Evolutionary conservation across 2,329 filamentous ascomycete genomes (phyloP).

Genomic region (Claviceps africana): DNA sequence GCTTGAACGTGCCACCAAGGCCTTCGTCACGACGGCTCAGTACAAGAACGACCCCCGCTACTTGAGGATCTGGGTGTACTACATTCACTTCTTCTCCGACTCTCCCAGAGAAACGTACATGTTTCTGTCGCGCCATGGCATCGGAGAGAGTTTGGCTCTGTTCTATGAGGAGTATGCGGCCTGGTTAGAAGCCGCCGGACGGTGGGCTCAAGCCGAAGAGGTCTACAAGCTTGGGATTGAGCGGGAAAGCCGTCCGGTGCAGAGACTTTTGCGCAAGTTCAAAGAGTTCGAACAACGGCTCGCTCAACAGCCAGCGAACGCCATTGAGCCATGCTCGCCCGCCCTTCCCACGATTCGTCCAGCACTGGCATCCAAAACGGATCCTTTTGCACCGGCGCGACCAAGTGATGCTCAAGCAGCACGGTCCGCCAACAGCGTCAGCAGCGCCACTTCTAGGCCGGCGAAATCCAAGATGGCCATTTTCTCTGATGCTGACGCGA

Average conservation of each 20-base stretch:
- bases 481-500: slow-evolving; percentile 65
- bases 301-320: slow-evolving; percentile 48
- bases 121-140: slow-evolving; percentile 74
- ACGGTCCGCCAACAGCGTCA: slow-evolving; percentile 31
- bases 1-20: slow-evolving; percentile 83
- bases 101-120: slow-evolving; percentile 85
- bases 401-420: slow-evolving; percentile 53
- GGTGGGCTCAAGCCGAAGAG: slow-evolving; percentile 87
- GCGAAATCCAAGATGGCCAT: slow-evolving; percentile 75
- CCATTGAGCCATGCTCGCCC: slow-evolving; percentile 64
- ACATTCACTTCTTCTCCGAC: slow-evolving; percentile 86
- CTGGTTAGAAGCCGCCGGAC: slow-evolving; percentile 72
- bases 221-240: slow-evolving; percentile 85
- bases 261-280: slow-evolving; percentile 77
- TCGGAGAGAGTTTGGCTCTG: slow-evolving; percentile 75
- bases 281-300: slow-evolving; percentile 75
- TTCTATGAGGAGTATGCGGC: slow-evolving; percentile 96
- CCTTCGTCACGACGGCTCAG: slow-evolving; percentile 70
- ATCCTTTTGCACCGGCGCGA: slow-evolving; percentile 57
- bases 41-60: slow-evolving; percentile 96
- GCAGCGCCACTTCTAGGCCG: slow-evolving; percentile 43
- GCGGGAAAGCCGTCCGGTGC: slow-evolving; percentile 67
- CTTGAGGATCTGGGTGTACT: slow-evolving; percentile 83
- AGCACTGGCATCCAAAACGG: slow-evolving; percentile 70
- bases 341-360: slow-evolving; percentile 73